phyloP scores from a whole-genome alignment of 441 rosid species.

The Erodium trifolium region DNA sequence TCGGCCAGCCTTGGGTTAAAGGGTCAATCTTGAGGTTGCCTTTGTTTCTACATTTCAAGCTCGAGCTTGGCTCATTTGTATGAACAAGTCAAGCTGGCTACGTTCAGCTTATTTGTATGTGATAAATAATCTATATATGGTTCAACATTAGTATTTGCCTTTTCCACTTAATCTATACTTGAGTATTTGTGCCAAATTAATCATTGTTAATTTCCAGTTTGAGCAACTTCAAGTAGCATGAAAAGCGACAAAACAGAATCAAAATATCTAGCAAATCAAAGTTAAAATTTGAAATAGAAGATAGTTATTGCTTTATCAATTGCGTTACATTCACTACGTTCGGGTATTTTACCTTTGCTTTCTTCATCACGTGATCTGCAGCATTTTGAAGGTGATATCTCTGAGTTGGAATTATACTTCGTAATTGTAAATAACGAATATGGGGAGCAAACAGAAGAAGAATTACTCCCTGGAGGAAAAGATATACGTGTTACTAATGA shows the following conservation, averaged over 20 bases:
- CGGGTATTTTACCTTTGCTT: constrained; percentile 1
- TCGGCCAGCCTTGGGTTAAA: background rate
- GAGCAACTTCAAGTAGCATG: background rate
- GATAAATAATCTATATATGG: background rate
- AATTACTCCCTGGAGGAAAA: constrained; percentile 82
- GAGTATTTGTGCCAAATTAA: too few relatives aligned
- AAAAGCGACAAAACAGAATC: background rate
- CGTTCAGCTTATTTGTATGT: background rate
- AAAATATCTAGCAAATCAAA: background rate
- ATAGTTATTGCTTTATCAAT: background rate
- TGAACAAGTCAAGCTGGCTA: background rate
- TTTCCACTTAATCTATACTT: background rate
- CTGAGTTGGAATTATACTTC: constrained; percentile 84
- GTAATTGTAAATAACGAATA: constrained; percentile 92
- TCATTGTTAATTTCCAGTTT: background rate
- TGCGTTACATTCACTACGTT: background rate
- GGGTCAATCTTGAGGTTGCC: background rate
- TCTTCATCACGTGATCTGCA: constrained; percentile 26
- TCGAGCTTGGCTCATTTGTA: background rate
- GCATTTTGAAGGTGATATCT: constrained; percentile 77
- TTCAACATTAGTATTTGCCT: background rate
- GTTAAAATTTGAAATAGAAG: background rate
- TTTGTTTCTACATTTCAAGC: background rate
- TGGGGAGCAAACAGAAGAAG: constrained; percentile 95
- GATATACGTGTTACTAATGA: constrained; percentile 76